A percentile compares a stretch with the other conserved stretches of the same genome.
phyloP scores from a whole-genome alignment of 768 basidiomycete genomes.

The Lepiota subincarnata region DNA sequence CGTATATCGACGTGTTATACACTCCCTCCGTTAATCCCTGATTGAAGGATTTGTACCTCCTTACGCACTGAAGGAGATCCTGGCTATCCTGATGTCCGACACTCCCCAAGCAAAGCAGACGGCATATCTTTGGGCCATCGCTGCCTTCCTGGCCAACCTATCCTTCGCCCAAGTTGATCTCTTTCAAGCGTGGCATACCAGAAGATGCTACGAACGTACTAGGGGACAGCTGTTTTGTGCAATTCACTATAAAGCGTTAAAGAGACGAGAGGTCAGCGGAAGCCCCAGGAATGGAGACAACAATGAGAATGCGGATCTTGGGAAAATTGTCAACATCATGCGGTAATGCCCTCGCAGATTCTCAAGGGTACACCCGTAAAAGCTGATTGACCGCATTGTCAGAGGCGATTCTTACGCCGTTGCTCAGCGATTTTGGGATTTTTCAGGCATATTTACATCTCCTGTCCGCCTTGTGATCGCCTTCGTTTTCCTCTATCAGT shows the following conservation, averaged over 20 bases:
- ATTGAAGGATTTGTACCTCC: slow-evolving; percentile 58
- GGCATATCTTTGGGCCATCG: slow-evolving; percentile 57
- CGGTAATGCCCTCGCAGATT: slow-evolving; percentile 41
- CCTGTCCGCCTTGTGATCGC: slow-evolving; percentile 66
- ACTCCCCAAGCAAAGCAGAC: slow-evolving; percentile 35
- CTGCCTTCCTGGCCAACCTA: slow-evolving; percentile 58
- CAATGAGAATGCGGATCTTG: slow-evolving; percentile 51
- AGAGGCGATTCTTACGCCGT: slow-evolving; percentile 72
- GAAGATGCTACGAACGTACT: slow-evolving; percentile 68
- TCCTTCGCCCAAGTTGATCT: slow-evolving; percentile 67
- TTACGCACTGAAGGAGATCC: slow-evolving; percentile 60
- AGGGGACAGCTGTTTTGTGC: slow-evolving; percentile 69
- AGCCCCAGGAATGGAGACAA: slow-evolving; percentile 34
- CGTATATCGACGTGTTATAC: slow-evolving; percentile 13
- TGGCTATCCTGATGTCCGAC: slow-evolving; percentile 43
- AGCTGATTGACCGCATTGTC: slow-evolving; percentile 10
- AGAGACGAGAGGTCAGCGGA: slow-evolving; percentile 53
- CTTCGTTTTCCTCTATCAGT: slow-evolving; percentile 70
- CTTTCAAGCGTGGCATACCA: slow-evolving; percentile 61
- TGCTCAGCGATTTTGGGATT: slow-evolving; percentile 70
- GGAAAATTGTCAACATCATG: slow-evolving; percentile 73
- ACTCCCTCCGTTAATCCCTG: background rate
- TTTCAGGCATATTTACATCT: slow-evolving; percentile 57
- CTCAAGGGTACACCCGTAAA: background rate
- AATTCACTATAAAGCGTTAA: slow-evolving; percentile 66